Percentiles rank a stretch among this genome's conserved stretches.
Conservation (phyloP, 2,329 filamentous ascomycete genomes). For the Colletotrichum tropicale region DNA sequence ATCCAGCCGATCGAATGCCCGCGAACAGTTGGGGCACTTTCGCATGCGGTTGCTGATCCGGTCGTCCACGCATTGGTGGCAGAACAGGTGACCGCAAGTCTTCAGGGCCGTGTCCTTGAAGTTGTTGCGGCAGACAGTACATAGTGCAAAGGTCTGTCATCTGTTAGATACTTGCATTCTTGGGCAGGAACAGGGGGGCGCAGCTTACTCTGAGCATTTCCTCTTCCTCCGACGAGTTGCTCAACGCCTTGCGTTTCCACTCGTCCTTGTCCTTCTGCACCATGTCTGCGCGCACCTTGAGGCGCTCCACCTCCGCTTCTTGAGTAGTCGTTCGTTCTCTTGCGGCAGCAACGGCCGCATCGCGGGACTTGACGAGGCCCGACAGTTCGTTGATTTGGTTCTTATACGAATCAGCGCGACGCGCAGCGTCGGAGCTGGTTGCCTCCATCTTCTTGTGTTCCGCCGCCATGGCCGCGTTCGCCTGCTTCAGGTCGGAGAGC, state of each 20-base stretch:
- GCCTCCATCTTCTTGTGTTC: conserved; percentile 81
- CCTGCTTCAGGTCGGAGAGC: conserved; percentile 79
- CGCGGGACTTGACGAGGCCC: conserved; percentile 75
- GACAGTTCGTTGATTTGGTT: conserved; percentile 80
- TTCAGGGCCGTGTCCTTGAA: conserved; percentile 95
- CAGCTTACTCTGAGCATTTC: conserved; percentile 82
- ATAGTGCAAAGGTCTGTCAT: conserved; percentile 58
- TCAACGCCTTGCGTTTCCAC: conserved; percentile 83
- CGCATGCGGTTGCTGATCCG: conserved; percentile 87
- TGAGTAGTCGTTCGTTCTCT: conserved; percentile 64
- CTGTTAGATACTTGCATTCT: conserved; percentile 23
- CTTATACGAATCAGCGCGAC: conserved; percentile 73
- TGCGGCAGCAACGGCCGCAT: conserved; percentile 58
- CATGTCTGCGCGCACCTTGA: conserved; percentile 78
- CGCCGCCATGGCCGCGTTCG: conserved; percentile 70
- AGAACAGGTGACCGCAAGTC: conserved; percentile 95
- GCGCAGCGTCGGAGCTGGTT: conserved; percentile 70
- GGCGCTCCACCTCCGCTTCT: conserved; percentile 79
- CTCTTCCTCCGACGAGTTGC: conserved; percentile 81
- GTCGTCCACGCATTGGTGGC: conserved; percentile 87
- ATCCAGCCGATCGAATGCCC: conserved; percentile 89
- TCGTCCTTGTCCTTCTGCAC: conserved; percentile 82
- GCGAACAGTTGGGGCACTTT: conserved; percentile 94
- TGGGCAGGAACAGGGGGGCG: background rate
- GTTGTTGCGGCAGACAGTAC: conserved; percentile 89